These are phyloP conservation scores for Citrullus mucosospermus DNA, from an alignment of 306 rosid species.

Conservation along the genomic window DNA sequence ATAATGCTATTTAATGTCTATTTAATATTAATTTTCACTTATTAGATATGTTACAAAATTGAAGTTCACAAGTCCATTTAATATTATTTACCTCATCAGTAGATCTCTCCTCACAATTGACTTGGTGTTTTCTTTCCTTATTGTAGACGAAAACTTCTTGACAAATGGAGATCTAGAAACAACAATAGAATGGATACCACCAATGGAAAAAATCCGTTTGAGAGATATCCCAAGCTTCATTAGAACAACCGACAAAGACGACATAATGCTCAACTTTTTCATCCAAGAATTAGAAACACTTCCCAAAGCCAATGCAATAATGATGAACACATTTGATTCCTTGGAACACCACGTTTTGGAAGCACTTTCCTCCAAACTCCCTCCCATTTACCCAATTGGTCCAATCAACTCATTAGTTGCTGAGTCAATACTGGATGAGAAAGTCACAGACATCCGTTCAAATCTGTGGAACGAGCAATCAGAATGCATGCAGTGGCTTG, in stretches of 20 bases:
- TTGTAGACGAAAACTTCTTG: slow-evolving; percentile 3
- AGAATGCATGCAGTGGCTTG: too few species aligned
- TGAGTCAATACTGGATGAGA: background rate
- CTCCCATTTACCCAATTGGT: background rate
- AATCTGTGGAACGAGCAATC: slow-evolving; percentile 15
- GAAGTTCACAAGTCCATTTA: too few species aligned
- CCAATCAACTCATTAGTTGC: background rate
- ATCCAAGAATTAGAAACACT: background rate
- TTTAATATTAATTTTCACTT: too few species aligned
- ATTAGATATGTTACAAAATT: too few species aligned
- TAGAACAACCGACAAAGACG: slow-evolving; percentile 7
- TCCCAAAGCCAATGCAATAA: background rate
- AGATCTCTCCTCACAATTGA: too few species aligned
- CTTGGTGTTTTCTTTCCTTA: too few species aligned
- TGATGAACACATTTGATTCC: slow-evolving; percentile 13
- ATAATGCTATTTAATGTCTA: too few species aligned
- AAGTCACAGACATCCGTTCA: background rate
- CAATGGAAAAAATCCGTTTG: slow-evolving; percentile 1
- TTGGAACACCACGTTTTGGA: background rate
- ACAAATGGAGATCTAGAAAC: slow-evolving; percentile 13
- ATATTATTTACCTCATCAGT: too few species aligned
- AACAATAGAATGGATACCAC: slow-evolving; percentile 14
- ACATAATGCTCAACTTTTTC: slow-evolving; percentile 4
- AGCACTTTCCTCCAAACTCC: background rate
- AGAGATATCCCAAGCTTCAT: slow-evolving; percentile 14